Conservation (phyloP, 441 rosid species). For the Gossypium davidsonii region DNA sequence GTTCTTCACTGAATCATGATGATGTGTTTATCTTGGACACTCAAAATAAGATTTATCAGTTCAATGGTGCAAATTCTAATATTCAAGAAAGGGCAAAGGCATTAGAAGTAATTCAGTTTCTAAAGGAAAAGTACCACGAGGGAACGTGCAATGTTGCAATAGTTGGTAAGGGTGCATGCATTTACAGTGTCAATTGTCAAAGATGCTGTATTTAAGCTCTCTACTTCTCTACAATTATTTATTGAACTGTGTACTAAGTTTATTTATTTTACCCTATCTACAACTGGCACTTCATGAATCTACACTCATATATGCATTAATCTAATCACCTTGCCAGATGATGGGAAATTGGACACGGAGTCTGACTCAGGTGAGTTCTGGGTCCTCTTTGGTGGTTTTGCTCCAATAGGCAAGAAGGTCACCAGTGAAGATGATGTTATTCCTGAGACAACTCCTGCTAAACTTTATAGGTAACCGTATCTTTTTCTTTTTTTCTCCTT, state of each 20-base stretch:
- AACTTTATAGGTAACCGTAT: slow-evolving; percentile 57
- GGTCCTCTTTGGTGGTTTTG: slow-evolving; percentile 99
- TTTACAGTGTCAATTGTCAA: slow-evolving; percentile 7
- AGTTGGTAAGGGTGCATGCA: slow-evolving; percentile 64
- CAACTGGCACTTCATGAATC: background rate
- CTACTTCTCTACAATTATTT: background rate
- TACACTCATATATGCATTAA: slow-evolving; percentile 14
- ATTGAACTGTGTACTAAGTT: background rate
- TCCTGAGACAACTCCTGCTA: slow-evolving; percentile 68
- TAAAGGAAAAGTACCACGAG: slow-evolving; percentile 92
- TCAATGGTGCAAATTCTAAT: slow-evolving; percentile 94
- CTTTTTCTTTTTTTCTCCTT: background rate
- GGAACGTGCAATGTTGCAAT: slow-evolving; percentile 88
- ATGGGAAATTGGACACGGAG: slow-evolving; percentile 93
- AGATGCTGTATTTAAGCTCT: background rate
- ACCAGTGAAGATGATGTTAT: slow-evolving; percentile 67
- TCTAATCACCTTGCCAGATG: slow-evolving; percentile 47
- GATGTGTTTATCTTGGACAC: slow-evolving; percentile 95
- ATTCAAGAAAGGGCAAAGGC: slow-evolving; percentile 99
- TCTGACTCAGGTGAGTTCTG: slow-evolving; percentile 98
- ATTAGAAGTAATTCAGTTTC: slow-evolving; percentile 89
- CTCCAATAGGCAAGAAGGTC: slow-evolving; percentile 91
- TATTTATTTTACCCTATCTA: background rate
- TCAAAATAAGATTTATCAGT: slow-evolving; percentile 78
- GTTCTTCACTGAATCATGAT: slow-evolving; percentile 94